Evolutionary conservation across 345 rosid species (phyloP).

Genomic region (Dovyalis caffra): DNA sequence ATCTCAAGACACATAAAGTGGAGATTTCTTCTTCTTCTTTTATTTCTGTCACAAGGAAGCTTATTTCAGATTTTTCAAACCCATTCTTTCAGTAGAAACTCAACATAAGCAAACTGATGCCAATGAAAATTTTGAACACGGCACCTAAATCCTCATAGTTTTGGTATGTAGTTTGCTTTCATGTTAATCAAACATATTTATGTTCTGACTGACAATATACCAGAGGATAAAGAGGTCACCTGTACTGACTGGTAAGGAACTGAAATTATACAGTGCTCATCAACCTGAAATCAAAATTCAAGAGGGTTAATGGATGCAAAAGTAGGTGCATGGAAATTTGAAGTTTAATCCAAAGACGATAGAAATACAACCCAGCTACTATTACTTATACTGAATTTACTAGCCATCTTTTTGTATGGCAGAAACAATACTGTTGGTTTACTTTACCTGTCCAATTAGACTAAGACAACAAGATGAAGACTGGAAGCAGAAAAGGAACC

Average conservation of each 20-base stretch:
- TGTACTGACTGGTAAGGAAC: constrained; percentile 74
- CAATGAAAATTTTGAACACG: not conserved
- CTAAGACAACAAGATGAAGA: constrained; percentile 1
- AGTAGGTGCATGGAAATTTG: constrained; percentile 11
- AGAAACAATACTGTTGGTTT: not conserved
- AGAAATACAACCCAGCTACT: not conserved
- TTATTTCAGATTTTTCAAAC: not conserved
- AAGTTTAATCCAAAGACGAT: constrained; percentile 1
- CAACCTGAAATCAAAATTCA: constrained; percentile 61
- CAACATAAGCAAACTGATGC: not conserved
- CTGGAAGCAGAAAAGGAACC: constrained; percentile 10
- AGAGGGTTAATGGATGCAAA: constrained; percentile 19
- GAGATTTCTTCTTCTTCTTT: not conserved
- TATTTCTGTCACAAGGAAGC: not conserved
- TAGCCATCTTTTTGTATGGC: not conserved
- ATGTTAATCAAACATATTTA: not conserved
- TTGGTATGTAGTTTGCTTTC: not conserved
- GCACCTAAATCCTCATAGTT: not conserved
- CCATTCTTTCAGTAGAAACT: not conserved
- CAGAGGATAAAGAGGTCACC: constrained; percentile 37
- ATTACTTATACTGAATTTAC: not conserved
- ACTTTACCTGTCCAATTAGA: constrained; percentile 2
- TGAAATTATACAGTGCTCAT: constrained; percentile 66
- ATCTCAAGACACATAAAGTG: not conserved
- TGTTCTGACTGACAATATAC: not conserved